Evolutionary conservation across 2,329 filamentous ascomycete species (phyloP).

Genomic region (Penicillium verrucosum): DNA sequence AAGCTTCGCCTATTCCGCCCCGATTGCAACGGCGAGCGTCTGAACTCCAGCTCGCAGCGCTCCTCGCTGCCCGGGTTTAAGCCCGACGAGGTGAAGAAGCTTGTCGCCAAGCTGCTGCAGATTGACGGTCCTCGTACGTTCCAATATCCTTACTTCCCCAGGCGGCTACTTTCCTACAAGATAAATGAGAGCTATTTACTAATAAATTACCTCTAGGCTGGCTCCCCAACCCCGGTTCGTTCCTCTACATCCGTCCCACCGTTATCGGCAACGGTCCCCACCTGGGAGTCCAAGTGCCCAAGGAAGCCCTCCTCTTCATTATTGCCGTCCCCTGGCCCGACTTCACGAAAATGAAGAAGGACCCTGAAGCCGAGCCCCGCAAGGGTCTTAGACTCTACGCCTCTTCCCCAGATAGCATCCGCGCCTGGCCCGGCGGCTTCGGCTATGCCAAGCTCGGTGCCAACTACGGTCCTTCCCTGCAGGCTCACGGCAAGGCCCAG

Average conservation of each 20-base stretch:
- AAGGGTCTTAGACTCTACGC: conserved; percentile 67
- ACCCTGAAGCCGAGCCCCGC: conserved; percentile 15
- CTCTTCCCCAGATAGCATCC: conserved; percentile 74
- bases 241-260: conserved; percentile 81
- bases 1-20: conserved; percentile 76
- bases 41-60: conserved; percentile 54
- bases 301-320: conserved; percentile 84
- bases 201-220: conserved; percentile 54
- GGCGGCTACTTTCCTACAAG: neutral
- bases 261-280: conserved; percentile 79
- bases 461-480: conserved; percentile 83
- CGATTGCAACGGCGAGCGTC: conserved; percentile 66
- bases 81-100: conserved; percentile 67
- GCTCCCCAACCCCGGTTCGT: conserved; percentile 69
- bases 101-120: conserved; percentile 69
- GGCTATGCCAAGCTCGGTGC: conserved; percentile 90
- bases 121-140: conserved; percentile 52
- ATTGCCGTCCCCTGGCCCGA: conserved; percentile 54
- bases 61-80: conserved; percentile 74
- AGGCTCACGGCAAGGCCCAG: conserved; percentile 73
- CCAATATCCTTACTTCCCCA: conserved; percentile 38
- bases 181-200: neutral
- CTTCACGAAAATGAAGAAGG: conserved; percentile 25
- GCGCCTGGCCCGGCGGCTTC: conserved; percentile 91
- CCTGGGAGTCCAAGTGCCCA: conserved; percentile 75